Evolutionary conservation across 2,329 filamentous ascomycete genomes (phyloP).

Genomic region (Dactylella cylindrospora): DNA sequence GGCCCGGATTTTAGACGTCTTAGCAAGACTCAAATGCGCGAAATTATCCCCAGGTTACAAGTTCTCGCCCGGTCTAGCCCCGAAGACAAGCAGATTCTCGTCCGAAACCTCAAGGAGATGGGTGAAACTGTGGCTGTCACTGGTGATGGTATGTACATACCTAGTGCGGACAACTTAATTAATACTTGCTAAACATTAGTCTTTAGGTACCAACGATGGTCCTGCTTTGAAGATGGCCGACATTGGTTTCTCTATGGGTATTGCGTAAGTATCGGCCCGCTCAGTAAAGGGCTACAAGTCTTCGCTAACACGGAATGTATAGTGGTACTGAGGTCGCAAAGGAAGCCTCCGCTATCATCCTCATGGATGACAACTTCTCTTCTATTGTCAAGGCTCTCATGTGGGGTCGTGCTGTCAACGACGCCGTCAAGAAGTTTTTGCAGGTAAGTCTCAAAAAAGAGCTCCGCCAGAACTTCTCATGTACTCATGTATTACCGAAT

Average conservation of each 20-base stretch:
- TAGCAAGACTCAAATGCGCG: slow-evolving; percentile 62
- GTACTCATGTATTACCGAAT: slow-evolving; percentile 15
- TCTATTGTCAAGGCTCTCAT: slow-evolving; percentile 68
- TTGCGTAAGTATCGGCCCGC: slow-evolving; percentile 52
- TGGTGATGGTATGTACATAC: slow-evolving; percentile 59
- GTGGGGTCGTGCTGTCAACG: slow-evolving; percentile 70
- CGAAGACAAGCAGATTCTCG: slow-evolving; percentile 67
- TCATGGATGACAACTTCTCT: slow-evolving; percentile 67
- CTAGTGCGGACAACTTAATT: background rate
- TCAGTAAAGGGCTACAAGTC: background rate
- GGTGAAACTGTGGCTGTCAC: slow-evolving; percentile 59
- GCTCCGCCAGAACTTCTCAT: background rate
- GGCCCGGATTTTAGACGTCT: slow-evolving; percentile 67
- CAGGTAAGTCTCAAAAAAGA: slow-evolving; percentile 57
- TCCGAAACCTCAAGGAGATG: slow-evolving; percentile 57
- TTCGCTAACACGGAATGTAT: slow-evolving; percentile 7
- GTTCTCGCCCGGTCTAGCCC: slow-evolving; percentile 67
- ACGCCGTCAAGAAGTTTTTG: slow-evolving; percentile 68
- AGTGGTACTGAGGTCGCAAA: slow-evolving; percentile 67
- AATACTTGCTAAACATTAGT: background rate
- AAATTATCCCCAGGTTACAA: slow-evolving; percentile 62
- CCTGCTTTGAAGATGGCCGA: slow-evolving; percentile 67
- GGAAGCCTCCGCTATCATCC: slow-evolving; percentile 68
- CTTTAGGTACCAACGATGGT: slow-evolving; percentile 61
- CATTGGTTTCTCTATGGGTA: slow-evolving; percentile 69